Percentiles rank a stretch among this genome's conserved stretches.
Evolutionary conservation across 1,284 basidiomycete species (phyloP).

Genomic region (Pisolithus thermaeus): DNA sequence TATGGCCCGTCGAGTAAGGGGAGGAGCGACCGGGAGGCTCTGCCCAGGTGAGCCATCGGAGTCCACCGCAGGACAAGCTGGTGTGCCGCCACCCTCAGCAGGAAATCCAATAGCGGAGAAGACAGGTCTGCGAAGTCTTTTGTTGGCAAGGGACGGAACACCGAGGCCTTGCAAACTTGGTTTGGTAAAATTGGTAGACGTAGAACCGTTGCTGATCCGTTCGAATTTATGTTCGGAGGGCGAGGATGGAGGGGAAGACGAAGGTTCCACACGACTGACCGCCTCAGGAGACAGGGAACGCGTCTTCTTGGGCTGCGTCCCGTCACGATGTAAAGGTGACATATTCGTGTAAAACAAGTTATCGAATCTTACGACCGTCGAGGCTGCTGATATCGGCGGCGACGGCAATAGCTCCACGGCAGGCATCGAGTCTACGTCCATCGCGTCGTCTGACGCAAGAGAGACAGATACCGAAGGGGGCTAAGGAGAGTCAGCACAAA

Average conservation of each 20-base stretch:
- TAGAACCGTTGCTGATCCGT: constrained; percentile 43
- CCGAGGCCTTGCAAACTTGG: constrained; percentile 57
- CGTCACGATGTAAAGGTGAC: constrained; percentile 40
- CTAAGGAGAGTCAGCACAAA: constrained; percentile 19
- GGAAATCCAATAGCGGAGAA: constrained; percentile 58
- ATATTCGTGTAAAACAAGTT: constrained; percentile 55
- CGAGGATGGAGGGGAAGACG: constrained; percentile 60
- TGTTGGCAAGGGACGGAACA: constrained; percentile 48
- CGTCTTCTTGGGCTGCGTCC: constrained; percentile 53
- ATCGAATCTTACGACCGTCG: constrained; percentile 47
- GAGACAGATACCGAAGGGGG: constrained; percentile 33
- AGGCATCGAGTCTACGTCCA: constrained; percentile 64
- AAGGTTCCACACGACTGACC: constrained; percentile 35
- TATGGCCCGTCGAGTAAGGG: constrained; percentile 62
- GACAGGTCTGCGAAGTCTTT: constrained; percentile 57
- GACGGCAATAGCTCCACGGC: constrained; percentile 31
- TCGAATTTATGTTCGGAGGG: constrained; percentile 62
- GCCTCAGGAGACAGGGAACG: constrained; percentile 64
- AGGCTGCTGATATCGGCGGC: constrained; percentile 45
- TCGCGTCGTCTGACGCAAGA: constrained; percentile 52
- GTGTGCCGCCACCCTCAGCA: constrained; percentile 34
- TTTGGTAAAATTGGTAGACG: constrained; percentile 45
- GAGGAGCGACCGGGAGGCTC: constrained; percentile 25
- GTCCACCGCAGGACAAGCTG: constrained; percentile 37
- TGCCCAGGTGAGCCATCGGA: constrained; percentile 20